Base-by-base conservation (phyloP, 176 grass and related monocot species). In the Melocanna baccifera region DNA sequence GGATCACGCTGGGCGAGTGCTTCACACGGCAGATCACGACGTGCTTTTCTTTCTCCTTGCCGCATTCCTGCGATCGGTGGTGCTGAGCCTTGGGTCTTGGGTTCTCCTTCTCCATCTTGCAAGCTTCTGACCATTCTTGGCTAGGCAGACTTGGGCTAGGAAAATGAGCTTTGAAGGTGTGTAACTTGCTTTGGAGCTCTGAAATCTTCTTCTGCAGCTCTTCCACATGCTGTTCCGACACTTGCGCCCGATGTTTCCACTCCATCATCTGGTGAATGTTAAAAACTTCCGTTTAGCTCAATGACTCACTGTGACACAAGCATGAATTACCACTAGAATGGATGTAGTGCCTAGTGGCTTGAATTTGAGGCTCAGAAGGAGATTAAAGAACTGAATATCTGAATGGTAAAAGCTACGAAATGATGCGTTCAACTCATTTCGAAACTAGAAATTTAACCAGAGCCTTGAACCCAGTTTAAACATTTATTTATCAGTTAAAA, bases 41-140 rank as follows among this genome's bases (percentile, higher is more conserved):
- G 29, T 90, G 91, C 57, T 95, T 98, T 81, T 98, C 90, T 67
- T 89, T 90, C 84, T 94, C 92, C 76, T 86, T 91, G 55, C 81
- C 40, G 43, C 79, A 41, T 52, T 86, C 85, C 47, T 84, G 78
- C 5, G 86, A 16, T 74, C 62, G 41, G 9, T 67, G 67, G 18
- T 86, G 86, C 30, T 84, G 79, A 12, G 66, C 67, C 46, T 71
- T 89, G 69, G 42, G 78, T 62, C 57, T 64, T 76, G 75, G 76
- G 71, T 77, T 63, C 26, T 63, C 61, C 61, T 57, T 68, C 73
- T 90, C 87, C 79, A 67, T 72, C 73, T 71, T 88, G 84, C 71
- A 77, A 36, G 85, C 68, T 34, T 94, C 89, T 14, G 83, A 84
- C 83, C 68, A 87, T n/a, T 79, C 79, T 50, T 77, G 85, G 76